These are phyloP conservation scores for Gentiana macrophylla DNA, from an alignment of 257 asterid species.

Conservation along the genomic window DNA sequence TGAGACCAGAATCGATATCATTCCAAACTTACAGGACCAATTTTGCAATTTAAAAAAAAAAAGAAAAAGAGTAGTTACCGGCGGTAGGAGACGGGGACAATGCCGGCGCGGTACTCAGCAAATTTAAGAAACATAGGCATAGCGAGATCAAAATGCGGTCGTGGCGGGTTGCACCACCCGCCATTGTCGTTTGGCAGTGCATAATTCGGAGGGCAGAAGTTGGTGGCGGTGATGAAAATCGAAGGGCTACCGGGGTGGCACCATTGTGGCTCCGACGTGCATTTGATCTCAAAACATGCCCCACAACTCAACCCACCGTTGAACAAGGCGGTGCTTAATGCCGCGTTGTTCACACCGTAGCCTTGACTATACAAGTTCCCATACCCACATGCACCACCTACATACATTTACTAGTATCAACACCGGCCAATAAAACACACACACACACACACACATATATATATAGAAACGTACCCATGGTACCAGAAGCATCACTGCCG, in stretches of 20 bases:
- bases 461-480: conserved; percentile 44
- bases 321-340: conserved; percentile 73
- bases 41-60: neutral
- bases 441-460: too few species aligned
- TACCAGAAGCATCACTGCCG: conserved; percentile 84
- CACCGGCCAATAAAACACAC: too few species aligned
- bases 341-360: conserved; percentile 66
- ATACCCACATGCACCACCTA: conserved; percentile 85
- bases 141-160: conserved; percentile 65
- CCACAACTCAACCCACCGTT: conserved; percentile 64
- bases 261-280: conserved; percentile 39
- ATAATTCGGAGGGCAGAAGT: conserved; percentile 72
- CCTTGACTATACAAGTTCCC: conserved; percentile 73
- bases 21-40: too few species aligned
- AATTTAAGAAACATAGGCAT: conserved; percentile 73
- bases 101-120: conserved; percentile 62
- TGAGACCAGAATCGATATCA: too few species aligned
- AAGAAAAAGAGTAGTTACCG: conserved; percentile 21
- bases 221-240: conserved; percentile 56
- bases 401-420: too few species aligned
- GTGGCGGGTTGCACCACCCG: conserved; percentile 86
- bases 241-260: conserved; percentile 68
- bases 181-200: conserved; percentile 56
- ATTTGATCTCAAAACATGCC: conserved; percentile 64
- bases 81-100: conserved; percentile 59